Conservation (phyloP, 225 moss, liverwort and hornwort species). For the Bryoerythrophyllum caledonicum region DNA sequence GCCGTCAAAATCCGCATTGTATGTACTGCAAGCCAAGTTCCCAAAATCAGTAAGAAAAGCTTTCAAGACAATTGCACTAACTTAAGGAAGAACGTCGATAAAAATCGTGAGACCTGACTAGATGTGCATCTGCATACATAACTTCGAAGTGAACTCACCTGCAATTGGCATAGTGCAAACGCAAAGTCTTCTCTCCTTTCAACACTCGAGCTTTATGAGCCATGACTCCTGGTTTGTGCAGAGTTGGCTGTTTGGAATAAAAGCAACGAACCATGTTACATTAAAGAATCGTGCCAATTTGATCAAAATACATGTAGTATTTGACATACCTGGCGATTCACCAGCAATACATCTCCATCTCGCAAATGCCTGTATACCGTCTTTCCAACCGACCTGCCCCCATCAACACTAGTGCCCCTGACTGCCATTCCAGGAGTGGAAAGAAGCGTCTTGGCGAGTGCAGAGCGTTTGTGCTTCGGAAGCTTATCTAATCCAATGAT, state of each 20-base stretch:
- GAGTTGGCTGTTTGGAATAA: conserved; percentile 68
- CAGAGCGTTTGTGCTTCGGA: conserved; percentile 67
- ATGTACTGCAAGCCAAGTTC: conserved; percentile 69
- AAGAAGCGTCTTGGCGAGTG: conserved; percentile 88
- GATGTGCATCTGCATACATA: not conserved
- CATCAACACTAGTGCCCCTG: conserved; percentile 52
- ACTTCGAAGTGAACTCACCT: conserved; percentile 47
- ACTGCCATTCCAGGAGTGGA: conserved; percentile 82
- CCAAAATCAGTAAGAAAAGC: conserved; percentile 11
- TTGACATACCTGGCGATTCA: conserved; percentile 82
- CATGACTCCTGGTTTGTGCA: conserved; percentile 99
- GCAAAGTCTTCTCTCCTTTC: conserved; percentile 96
- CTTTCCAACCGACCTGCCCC: conserved; percentile 77
- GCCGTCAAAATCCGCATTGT: conserved; percentile 99
- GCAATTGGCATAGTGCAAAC: conserved; percentile 99
- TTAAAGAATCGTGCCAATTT: not conserved
- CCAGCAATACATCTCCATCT: conserved; percentile 89
- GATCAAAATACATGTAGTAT: not conserved
- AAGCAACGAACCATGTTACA: not conserved
- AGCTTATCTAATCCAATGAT: conserved; percentile 71
- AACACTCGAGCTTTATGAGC: conserved; percentile 95
- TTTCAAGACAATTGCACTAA: not conserved
- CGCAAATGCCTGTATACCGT: conserved; percentile 88
- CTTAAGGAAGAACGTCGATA: not conserved
- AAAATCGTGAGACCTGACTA: not conserved